Percentiles rank a stretch among this genome's conserved stretches.
These are phyloP conservation scores for Curvularia sp. DNA, from an alignment of 2,329 filamentous ascomycete genomes.

Conservation along the genomic window DNA sequence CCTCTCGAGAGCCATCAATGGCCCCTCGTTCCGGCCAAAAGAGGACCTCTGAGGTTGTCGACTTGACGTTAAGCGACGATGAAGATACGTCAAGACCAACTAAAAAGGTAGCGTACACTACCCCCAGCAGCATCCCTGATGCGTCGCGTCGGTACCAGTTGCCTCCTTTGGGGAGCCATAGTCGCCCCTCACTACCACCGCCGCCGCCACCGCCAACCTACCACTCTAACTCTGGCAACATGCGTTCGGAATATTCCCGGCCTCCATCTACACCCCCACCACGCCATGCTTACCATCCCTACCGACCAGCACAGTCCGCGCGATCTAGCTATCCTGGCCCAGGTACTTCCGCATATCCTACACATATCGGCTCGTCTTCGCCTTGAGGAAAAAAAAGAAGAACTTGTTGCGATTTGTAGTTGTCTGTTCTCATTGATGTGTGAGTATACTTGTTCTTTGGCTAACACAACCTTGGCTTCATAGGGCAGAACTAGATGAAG, in stretches of 20 bases:
- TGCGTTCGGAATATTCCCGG: constrained; percentile 30
- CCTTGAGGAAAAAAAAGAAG: too few relatives aligned
- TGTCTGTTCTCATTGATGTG: constrained; percentile 25
- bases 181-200: constrained; percentile 23
- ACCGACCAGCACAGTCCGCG: constrained; percentile 35
- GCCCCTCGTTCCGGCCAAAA: constrained; percentile 51
- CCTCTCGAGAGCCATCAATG: constrained; percentile 53
- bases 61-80: constrained; percentile 58
- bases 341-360: constrained; percentile 37
- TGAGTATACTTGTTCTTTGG: constrained; percentile 24
- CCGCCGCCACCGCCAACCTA: constrained; percentile 25
- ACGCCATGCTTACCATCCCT: constrained; percentile 24
- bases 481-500: constrained; percentile 27
- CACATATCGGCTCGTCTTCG: constrained; percentile 38
- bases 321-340: constrained; percentile 34
- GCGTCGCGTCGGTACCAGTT: constrained; percentile 40
- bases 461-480: constrained; percentile 31
- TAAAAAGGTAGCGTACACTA: constrained; percentile 53
- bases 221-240: constrained; percentile 24
- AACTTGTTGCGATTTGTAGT: constrained; percentile 17
- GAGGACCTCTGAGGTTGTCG: constrained; percentile 57
- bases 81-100: constrained; percentile 52
- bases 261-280: constrained; percentile 34
- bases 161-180: constrained; percentile 30
- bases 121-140: constrained; percentile 48